Evolutionary conservation across 108 stramenopile species (phyloP).

Genomic region (Fragilaria radians): DNA sequence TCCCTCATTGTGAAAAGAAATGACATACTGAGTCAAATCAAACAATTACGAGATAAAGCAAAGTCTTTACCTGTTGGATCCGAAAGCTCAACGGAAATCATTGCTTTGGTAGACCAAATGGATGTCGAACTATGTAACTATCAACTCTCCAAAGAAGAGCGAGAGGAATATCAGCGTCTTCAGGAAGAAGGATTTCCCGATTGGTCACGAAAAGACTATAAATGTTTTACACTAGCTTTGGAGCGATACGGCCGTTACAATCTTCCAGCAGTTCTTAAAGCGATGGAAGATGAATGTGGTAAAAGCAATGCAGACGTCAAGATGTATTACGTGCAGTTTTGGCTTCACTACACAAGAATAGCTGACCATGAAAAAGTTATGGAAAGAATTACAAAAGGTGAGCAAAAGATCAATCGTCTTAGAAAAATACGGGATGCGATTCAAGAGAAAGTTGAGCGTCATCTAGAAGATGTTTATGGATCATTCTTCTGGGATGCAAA

Average conservation of each 20-base stretch:
- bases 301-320: slow-evolving; percentile 81
- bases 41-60: slow-evolving; percentile 52
- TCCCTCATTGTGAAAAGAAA: slow-evolving; percentile 60
- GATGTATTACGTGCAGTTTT: slow-evolving; percentile 86
- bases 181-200: slow-evolving; percentile 89
- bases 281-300: slow-evolving; percentile 80
- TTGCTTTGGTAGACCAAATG: slow-evolving; percentile 48
- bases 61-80: slow-evolving; percentile 26
- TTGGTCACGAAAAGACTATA: slow-evolving; percentile 91
- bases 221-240: slow-evolving; percentile 70
- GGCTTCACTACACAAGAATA: slow-evolving; percentile 80
- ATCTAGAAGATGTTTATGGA: slow-evolving; percentile 84
- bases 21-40: slow-evolving; percentile 57
- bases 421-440: slow-evolving; percentile 90
- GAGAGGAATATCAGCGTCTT: slow-evolving; percentile 53
- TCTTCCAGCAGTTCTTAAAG: slow-evolving; percentile 60
- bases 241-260: slow-evolving; percentile 92
- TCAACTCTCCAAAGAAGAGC: slow-evolving; percentile 44
- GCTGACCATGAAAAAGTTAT: slow-evolving; percentile 81
- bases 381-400: slow-evolving; percentile 87
- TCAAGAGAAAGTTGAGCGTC: slow-evolving; percentile 91
- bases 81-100: slow-evolving; percentile 17
- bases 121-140: slow-evolving; percentile 51
- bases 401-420: slow-evolving; percentile 78
- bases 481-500: slow-evolving; percentile 41